A percentile compares a stretch with the other conserved stretches of the same genome.
phyloP scores from a whole-genome alignment of 768 basidiomycete genomes.

The Coprinellus micaceus region DNA sequence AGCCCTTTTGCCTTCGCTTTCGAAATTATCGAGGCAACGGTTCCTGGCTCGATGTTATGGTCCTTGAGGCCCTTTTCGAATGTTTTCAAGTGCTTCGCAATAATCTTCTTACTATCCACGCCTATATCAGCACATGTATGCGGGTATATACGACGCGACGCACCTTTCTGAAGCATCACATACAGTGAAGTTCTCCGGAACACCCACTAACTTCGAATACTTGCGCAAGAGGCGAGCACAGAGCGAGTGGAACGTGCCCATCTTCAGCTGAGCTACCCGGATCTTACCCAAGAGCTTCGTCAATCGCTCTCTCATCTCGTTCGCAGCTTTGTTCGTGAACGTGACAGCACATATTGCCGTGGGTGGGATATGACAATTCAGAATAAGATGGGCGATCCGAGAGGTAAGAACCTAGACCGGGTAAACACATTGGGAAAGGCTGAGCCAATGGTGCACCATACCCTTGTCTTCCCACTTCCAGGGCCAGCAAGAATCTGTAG shows the following conservation, averaged over 20 bases:
- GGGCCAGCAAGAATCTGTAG: slow-evolving; percentile 84
- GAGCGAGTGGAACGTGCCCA: slow-evolving; percentile 79
- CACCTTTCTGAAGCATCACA: slow-evolving; percentile 81
- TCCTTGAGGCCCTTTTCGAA: slow-evolving; percentile 44
- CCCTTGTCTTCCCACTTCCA: slow-evolving; percentile 69
- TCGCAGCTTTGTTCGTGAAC: slow-evolving; percentile 89
- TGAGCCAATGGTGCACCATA: too few species aligned
- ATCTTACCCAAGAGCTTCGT: slow-evolving; percentile 62
- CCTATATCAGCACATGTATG: slow-evolving; percentile 2
- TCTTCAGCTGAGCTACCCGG: slow-evolving; percentile 47
- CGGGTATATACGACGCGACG: slow-evolving; percentile 10
- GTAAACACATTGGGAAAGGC: too few species aligned
- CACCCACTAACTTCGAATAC: slow-evolving; percentile 51
- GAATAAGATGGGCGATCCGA: slow-evolving; percentile 64
- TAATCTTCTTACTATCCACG: slow-evolving; percentile 60
- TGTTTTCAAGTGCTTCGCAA: slow-evolving; percentile 55
- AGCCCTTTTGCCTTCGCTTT: slow-evolving; percentile 70
- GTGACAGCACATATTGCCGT: slow-evolving; percentile 73
- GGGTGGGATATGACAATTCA: slow-evolving; percentile 47
- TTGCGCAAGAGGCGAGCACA: slow-evolving; percentile 71
- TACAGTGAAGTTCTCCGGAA: slow-evolving; percentile 75
- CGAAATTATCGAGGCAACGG: slow-evolving; percentile 62
- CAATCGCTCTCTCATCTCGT: slow-evolving; percentile 77
- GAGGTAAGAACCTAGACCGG: slow-evolving; percentile 59
- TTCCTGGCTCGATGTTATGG: slow-evolving; percentile 49